A percentile compares a stretch with the other conserved stretches of the same genome.
Conservation (phyloP, 2,329 filamentous ascomycete genomes). For the Fusarium citri region DNA sequence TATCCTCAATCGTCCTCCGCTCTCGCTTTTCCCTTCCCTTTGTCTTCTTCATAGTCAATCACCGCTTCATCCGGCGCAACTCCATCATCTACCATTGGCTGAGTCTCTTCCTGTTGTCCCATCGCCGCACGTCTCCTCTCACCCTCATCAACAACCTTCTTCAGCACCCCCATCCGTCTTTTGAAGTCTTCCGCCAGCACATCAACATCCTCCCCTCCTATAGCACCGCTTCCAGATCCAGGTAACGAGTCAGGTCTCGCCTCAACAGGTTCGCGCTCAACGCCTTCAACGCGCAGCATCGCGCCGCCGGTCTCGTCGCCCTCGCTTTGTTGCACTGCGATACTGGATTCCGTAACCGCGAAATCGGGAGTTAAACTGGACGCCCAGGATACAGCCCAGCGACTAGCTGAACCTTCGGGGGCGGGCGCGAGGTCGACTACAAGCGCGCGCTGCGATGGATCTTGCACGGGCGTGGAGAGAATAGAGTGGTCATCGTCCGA, state of each 20-base stretch:
- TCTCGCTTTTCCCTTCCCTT: constrained; percentile 17
- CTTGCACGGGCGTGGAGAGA: constrained; percentile 70
- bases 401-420: constrained; percentile 53
- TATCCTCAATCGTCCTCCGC: constrained; percentile 23
- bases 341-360: constrained; percentile 64
- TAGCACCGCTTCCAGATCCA: constrained; percentile 49
- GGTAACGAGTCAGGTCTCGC: constrained; percentile 43
- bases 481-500: constrained; percentile 87
- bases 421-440: constrained; percentile 64
- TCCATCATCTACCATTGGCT: constrained; percentile 14
- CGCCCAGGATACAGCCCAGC: constrained; percentile 72
- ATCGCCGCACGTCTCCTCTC: constrained; percentile 56
- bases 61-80: constrained; percentile 34
- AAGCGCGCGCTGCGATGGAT: constrained; percentile 59
- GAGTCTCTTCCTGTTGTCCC: constrained; percentile 27
- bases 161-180: constrained; percentile 65
- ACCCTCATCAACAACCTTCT: constrained; percentile 65
- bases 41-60: constrained; percentile 33
- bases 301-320: constrained; percentile 43
- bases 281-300: constrained; percentile 53
- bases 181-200: constrained; percentile 68
- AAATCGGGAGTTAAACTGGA: constrained; percentile 81
- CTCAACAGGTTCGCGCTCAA: constrained; percentile 53
- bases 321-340: constrained; percentile 58
- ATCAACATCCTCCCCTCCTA: constrained; percentile 61